These are phyloP conservation scores for Pestalotiopsis fici DNA, from an alignment of 2,329 filamentous ascomycete species.

Conservation along the genomic window DNA sequence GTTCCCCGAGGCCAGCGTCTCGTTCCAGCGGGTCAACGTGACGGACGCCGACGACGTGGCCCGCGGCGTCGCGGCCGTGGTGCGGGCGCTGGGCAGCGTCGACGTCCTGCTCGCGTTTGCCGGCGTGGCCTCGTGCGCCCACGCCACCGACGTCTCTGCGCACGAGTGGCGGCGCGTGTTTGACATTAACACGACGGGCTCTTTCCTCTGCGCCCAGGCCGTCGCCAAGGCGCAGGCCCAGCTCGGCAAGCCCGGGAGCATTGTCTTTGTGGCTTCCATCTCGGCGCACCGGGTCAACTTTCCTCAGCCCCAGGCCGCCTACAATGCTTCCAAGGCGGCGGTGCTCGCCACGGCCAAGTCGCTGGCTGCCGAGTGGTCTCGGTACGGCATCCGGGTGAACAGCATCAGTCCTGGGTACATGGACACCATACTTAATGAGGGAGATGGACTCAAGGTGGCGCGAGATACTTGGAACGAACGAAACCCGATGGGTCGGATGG, in stretches of 20 bases:
- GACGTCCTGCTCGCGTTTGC: conserved; percentile 65
- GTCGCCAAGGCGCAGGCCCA: conserved; percentile 53
- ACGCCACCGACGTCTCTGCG: conserved; percentile 59
- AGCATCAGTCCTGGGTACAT: conserved; percentile 75
- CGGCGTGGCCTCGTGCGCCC: conserved; percentile 65
- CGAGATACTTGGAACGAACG: conserved; percentile 50
- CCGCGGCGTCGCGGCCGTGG: conserved; percentile 34
- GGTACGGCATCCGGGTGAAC: conserved; percentile 71
- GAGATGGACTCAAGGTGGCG: conserved; percentile 54
- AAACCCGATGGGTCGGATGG: conserved; percentile 68
- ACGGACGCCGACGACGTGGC: conserved; percentile 20
- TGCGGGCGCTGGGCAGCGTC: conserved; percentile 48
- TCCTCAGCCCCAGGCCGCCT: conserved; percentile 70
- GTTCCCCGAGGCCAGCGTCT: conserved; percentile 55
- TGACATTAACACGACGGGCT: conserved; percentile 72
- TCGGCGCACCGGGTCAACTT: conserved; percentile 70
- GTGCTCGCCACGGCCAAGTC: conserved; percentile 63
- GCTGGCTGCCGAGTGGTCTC: conserved; percentile 73
- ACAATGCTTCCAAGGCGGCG: conserved; percentile 73
- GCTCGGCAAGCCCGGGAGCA: conserved; percentile 53
- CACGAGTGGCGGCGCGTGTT: conserved; percentile 64
- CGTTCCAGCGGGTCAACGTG: conserved; percentile 55
- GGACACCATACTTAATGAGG: conserved; percentile 73
- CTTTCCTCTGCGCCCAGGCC: conserved; percentile 71
- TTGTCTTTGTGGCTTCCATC: conserved; percentile 68